Percentiles rank a stretch among this genome's conserved stretches.
These are phyloP conservation scores for Trichoderma breve DNA, from an alignment of 2,329 filamentous ascomycete species.

Conservation along the genomic window DNA sequence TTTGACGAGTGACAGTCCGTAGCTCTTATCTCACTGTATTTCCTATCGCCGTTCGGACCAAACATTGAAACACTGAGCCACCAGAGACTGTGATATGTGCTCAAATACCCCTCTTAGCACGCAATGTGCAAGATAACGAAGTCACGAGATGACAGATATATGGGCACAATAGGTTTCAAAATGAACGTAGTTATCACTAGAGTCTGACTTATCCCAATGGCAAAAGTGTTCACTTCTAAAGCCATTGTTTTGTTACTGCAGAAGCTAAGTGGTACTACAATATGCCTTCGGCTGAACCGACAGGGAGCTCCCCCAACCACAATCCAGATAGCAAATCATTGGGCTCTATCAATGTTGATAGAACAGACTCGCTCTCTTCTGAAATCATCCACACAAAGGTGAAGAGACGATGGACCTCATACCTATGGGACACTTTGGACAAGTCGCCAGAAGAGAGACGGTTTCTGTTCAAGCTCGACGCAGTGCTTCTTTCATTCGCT, in stretches of 20 bases:
- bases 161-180: not conserved
- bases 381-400: not conserved
- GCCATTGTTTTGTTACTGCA: not conserved
- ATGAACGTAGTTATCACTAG: not conserved
- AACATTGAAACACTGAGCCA: not conserved
- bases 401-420: constrained; percentile 40
- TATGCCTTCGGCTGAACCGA: not conserved
- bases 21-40: not conserved
- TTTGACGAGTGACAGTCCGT: not conserved
- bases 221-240: not conserved
- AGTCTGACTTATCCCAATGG: not conserved
- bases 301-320: not conserved
- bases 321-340: constrained; percentile 7
- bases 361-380: not conserved
- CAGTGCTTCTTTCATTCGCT: constrained; percentile 38
- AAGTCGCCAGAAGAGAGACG: constrained; percentile 40
- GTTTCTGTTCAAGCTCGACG: constrained; percentile 45
- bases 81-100: not conserved
- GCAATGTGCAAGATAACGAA: constrained; percentile 9
- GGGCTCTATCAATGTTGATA: not conserved
- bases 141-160: not conserved
- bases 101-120: constrained; percentile 16
- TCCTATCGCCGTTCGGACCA: not conserved
- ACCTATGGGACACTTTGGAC: constrained; percentile 50
- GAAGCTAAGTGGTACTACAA: not conserved